phyloP scores from a whole-genome alignment of 352 stramenopile species.

The Pythium periplocum region DNA sequence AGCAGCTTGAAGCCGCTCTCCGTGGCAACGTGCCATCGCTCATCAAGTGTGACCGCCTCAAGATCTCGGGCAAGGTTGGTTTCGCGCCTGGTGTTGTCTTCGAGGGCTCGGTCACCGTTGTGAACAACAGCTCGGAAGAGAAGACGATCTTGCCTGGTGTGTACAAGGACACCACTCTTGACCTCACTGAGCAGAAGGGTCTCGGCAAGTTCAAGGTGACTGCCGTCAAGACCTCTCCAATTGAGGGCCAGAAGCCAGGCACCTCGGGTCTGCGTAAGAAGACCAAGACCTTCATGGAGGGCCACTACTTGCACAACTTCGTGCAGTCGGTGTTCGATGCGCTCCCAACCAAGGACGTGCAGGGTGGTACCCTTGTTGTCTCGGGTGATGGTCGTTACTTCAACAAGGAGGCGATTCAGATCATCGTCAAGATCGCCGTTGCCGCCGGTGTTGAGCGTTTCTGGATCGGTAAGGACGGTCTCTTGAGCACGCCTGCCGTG shows the following conservation, averaged over 20 bases:
- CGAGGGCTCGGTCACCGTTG: conserved; percentile 89
- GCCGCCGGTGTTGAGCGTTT: conserved; percentile 94
- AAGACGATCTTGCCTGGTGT: conserved; percentile 92
- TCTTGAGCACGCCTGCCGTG: conserved; percentile 97
- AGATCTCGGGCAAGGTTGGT: conserved; percentile 92
- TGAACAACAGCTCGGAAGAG: conserved; percentile 94
- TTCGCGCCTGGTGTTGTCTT: conserved; percentile 92
- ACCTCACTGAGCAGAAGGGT: conserved; percentile 91
- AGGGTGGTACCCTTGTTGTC: conserved; percentile 94
- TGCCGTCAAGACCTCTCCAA: conserved; percentile 87
- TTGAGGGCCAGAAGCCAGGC: conserved; percentile 95
- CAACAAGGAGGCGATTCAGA: conserved; percentile 94
- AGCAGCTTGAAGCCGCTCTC: conserved; percentile 94
- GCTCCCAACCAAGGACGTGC: conserved; percentile 91
- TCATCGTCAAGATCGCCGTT: conserved; percentile 96
- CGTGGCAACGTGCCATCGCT: conserved; percentile 93
- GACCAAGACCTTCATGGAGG: conserved; percentile 97
- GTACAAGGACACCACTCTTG: conserved; percentile 94
- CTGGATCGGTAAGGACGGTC: conserved; percentile 93
- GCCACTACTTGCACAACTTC: conserved; percentile 98
- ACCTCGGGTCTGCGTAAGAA: conserved; percentile 99
- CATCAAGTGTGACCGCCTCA: conserved; percentile 93
- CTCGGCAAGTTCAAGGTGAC: conserved; percentile 87
- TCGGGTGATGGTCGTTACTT: conserved; percentile 94
- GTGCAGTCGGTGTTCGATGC: conserved; percentile 97